Conservation (phyloP, 2,329 filamentous ascomycete genomes). For the Leptosphaerulina australis region DNA sequence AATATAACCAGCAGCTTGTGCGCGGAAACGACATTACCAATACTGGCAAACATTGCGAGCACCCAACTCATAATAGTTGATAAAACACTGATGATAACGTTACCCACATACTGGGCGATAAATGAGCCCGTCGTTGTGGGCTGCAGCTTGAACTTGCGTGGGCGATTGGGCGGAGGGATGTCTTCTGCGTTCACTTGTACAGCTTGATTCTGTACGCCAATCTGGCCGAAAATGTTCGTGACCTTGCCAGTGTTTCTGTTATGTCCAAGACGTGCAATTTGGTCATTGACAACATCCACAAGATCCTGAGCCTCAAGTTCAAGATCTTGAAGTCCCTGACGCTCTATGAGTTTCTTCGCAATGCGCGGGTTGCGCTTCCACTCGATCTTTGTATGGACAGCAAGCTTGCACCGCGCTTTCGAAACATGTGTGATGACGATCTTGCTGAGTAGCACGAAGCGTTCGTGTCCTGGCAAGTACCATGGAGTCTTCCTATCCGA, state of each 20-base stretch:
- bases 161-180: slow-evolving; percentile 45
- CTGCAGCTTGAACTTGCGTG: slow-evolving; percentile 51
- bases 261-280: slow-evolving; percentile 74
- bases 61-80: slow-evolving; percentile 79
- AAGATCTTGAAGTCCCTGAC: slow-evolving; percentile 75
- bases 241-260: slow-evolving; percentile 78
- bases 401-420: slow-evolving; percentile 90
- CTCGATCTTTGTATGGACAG: slow-evolving; percentile 84
- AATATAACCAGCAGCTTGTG: slow-evolving; percentile 75
- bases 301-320: slow-evolving; percentile 75
- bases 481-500: slow-evolving; percentile 71
- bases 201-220: slow-evolving; percentile 71
- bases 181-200: slow-evolving; percentile 53
- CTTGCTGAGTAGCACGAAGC: slow-evolving; percentile 84
- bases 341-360: slow-evolving; percentile 59
- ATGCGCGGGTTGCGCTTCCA: slow-evolving; percentile 69
- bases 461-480: slow-evolving; percentile 81
- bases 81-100: slow-evolving; percentile 74
- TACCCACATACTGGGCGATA: slow-evolving; percentile 73
- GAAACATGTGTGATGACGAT: slow-evolving; percentile 92
- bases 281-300: slow-evolving; percentile 75
- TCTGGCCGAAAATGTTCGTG: slow-evolving; percentile 77
- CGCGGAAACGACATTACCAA: slow-evolving; percentile 72
- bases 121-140: slow-evolving; percentile 69
- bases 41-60: slow-evolving; percentile 67